Evolutionary conservation across 1,284 basidiomycete genomes (phyloP).

Genomic region (Melampsora americana): DNA sequence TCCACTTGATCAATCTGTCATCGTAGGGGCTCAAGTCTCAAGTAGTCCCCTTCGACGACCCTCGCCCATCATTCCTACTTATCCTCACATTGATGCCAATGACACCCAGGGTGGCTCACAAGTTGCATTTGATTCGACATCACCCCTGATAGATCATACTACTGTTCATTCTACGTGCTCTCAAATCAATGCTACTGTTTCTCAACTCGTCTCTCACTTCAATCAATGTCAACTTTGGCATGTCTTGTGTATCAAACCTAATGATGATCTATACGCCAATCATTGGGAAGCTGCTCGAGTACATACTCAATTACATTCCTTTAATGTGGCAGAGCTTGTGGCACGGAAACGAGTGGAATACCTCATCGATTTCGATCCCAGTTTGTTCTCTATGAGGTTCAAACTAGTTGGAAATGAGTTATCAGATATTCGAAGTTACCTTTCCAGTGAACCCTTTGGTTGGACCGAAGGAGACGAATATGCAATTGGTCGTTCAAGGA

Average conservation of each 20-base stretch:
- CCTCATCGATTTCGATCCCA: slow-evolving; percentile 64
- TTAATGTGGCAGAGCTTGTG: slow-evolving; percentile 72
- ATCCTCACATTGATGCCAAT: slow-evolving; percentile 30
- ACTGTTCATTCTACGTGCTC: slow-evolving; percentile 70
- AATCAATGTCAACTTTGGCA: slow-evolving; percentile 71
- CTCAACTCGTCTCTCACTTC: slow-evolving; percentile 67
- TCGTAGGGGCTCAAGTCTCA: slow-evolving; percentile 85
- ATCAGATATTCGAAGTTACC: slow-evolving; percentile 64
- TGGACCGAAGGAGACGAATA: slow-evolving; percentile 74
- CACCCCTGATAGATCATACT: slow-evolving; percentile 59
- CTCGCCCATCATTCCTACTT: slow-evolving; percentile 23
- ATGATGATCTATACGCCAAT: slow-evolving; percentile 78
- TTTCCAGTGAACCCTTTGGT: slow-evolving; percentile 60
- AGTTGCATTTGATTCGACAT: slow-evolving; percentile 42
- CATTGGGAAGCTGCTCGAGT: slow-evolving; percentile 83
- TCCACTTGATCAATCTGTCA: slow-evolving; percentile 70
- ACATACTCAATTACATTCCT: slow-evolving; percentile 70
- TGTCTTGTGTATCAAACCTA: slow-evolving; percentile 78
- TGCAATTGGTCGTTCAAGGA: slow-evolving; percentile 58
- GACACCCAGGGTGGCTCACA: not conserved
- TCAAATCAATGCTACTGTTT: slow-evolving; percentile 75
- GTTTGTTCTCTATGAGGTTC: slow-evolving; percentile 62
- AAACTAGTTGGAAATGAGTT: slow-evolving; percentile 64
- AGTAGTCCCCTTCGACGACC: slow-evolving; percentile 57
- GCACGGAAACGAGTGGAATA: slow-evolving; percentile 66